Evolutionary conservation across 768 basidiomycete genomes (phyloP), one percentile per base, ranked within the genome.

Genomic region (Termitomyces sp.): DNA sequence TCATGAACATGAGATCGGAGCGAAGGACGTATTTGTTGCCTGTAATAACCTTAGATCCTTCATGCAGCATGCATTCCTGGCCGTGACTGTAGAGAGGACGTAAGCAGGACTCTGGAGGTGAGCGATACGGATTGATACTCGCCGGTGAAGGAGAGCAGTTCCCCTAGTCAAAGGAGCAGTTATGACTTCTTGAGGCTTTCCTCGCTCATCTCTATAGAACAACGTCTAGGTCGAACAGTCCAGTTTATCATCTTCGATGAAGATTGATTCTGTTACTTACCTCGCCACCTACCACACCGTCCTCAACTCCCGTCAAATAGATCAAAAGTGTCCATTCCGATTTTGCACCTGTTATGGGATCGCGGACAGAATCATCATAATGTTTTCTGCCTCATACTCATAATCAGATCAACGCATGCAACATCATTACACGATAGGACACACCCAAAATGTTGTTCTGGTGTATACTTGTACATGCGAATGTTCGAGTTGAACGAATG

Each of bases 321-420:
- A 91, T 75, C 26, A 91, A 68, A 38, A 91, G 68, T 0, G 89
- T 91, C 89, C 89, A 91, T 66, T 89, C 87, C 35, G 85, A 87
- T 65, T 78, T 81, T 1, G 78, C 76, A 4, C 84, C 84, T 7
- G 85, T 84, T 51, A 73, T 64, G 4, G 75, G 55, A 64, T 87
- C 86, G 8, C 76, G 75, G 28, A 87, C 82, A 19, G 83, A 81
- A 63, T 88, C 87, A 60, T 91, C 88, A 62, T 89, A 91, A 66
- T 90, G 89, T 14, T 82, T 80, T 21, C 79, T 79, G 42, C 9
- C 42, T 15, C 14, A 8, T 30, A 9, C 42, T 15, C 14, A 8
- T 30, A 9, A 21, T 57, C 44, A 52, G 37, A 35, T 14, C 21
- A 28, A 37, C 30, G 10, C 4, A 33, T 42, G 42, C 28, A 4